phyloP scores from a whole-genome alignment of 768 basidiomycete species.

The Cubamyces sp. region DNA sequence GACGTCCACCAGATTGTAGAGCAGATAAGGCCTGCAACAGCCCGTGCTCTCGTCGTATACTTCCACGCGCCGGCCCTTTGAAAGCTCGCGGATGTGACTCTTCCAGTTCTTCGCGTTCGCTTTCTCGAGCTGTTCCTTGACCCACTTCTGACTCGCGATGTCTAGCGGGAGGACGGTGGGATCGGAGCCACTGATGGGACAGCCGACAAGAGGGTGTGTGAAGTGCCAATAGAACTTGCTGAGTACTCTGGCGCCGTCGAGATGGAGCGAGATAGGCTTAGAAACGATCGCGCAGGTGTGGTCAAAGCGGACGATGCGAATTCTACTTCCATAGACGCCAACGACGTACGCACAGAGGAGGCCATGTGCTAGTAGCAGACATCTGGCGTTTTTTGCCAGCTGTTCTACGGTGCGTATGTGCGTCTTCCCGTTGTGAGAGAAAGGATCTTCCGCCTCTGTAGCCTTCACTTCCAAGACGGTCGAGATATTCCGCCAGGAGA shows the following conservation, averaged over 20 bases:
- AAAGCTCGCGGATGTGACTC: neutral
- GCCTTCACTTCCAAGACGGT: conserved; percentile 16
- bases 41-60: conserved; percentile 10
- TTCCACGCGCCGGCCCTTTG: conserved; percentile 6
- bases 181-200: conserved; percentile 12
- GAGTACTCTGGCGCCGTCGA: conserved; percentile 7
- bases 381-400: conserved; percentile 20
- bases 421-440: neutral
- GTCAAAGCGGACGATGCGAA: conserved; percentile 23
- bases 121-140: neutral
- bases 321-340: conserved; percentile 15
- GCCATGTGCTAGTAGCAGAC: conserved; percentile 17
- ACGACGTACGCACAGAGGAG: conserved; percentile 16
- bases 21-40: neutral
- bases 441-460: neutral
- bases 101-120: neutral
- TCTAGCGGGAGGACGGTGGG: conserved; percentile 2
- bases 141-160: neutral
- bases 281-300: conserved; percentile 19
- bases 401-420: conserved; percentile 2
- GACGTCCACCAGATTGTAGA: conserved; percentile 12
- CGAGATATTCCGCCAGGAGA: conserved; percentile 11
- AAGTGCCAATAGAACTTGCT: conserved; percentile 24
- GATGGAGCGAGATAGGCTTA: conserved; percentile 4
- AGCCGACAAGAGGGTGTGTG: conserved; percentile 7